phyloP scores from a whole-genome alignment of 805 yeast species.

The Barnettozyma populi region DNA sequence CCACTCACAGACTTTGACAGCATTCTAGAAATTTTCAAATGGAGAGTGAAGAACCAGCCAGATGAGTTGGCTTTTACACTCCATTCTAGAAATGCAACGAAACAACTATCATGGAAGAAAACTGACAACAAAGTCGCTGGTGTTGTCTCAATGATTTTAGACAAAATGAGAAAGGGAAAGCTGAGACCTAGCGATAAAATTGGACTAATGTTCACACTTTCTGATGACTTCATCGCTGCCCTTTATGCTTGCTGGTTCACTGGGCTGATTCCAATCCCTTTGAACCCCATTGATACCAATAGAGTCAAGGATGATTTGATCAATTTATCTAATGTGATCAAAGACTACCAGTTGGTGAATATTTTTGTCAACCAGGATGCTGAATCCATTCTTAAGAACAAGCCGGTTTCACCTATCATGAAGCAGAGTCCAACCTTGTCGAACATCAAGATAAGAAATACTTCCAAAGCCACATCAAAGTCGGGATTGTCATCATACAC shows the following conservation, averaged over 20 bases:
- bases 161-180: conserved; percentile 62
- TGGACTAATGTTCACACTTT: conserved; percentile 75
- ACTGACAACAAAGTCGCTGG: conserved; percentile 75
- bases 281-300: conserved; percentile 62
- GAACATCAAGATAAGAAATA: conserved; percentile 57
- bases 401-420: conserved; percentile 54
- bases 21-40: conserved; percentile 68
- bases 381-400: conserved; percentile 62
- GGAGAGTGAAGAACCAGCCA: conserved; percentile 67
- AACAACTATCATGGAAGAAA: conserved; percentile 69
- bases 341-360: conserved; percentile 64
- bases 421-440: conserved; percentile 37
- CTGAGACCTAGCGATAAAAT: conserved; percentile 68
- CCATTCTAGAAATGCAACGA: conserved; percentile 39
- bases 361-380: conserved; percentile 76
- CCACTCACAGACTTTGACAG: conserved; percentile 67
- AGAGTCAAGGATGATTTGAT: conserved; percentile 70
- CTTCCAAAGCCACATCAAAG: conserved; percentile 46
- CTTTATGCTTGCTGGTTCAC: conserved; percentile 80
- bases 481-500: conserved; percentile 17
- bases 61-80: conserved; percentile 73
- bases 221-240: conserved; percentile 81
- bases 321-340: conserved; percentile 57
- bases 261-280: conserved; percentile 74
- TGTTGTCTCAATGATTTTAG: conserved; percentile 63